phyloP scores from a whole-genome alignment of 139 green algal genomes.

The Picochlorum sp. region DNA sequence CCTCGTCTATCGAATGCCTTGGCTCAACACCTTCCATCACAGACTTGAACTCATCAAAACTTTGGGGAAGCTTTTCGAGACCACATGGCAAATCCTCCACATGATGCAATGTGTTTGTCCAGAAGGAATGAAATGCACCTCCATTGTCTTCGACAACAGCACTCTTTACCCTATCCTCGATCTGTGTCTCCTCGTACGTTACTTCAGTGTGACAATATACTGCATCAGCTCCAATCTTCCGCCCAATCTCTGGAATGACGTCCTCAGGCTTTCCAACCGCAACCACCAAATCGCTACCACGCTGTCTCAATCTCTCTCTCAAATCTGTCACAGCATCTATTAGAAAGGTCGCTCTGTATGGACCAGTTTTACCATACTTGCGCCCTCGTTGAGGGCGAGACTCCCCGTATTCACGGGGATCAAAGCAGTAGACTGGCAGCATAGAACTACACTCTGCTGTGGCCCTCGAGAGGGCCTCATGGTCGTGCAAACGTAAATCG shows the following conservation, averaged over 20 bases:
- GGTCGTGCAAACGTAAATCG: conserved; percentile 51
- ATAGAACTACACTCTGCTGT: conserved; percentile 26
- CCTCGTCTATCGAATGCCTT: conserved; percentile 16
- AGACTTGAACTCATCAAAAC: conserved; percentile 41
- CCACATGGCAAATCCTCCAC: conserved; percentile 64
- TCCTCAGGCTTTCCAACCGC: conserved; percentile 51
- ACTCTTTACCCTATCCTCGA: conserved; percentile 41
- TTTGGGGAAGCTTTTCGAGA: conserved; percentile 42
- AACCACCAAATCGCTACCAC: conserved; percentile 47
- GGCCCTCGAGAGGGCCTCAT: conserved; percentile 40
- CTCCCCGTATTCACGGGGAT: conserved; percentile 45
- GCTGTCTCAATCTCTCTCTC: conserved; percentile 23
- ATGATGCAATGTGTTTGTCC: conserved; percentile 60
- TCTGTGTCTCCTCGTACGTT: conserved; percentile 50
- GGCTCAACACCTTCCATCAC: conserved; percentile 20
- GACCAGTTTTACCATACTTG: conserved; percentile 36
- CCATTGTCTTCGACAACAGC: conserved; percentile 38
- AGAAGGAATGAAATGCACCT: conserved; percentile 33
- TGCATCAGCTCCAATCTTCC: conserved; percentile 4
- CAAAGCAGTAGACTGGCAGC: conserved; percentile 52
- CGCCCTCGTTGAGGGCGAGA: conserved; percentile 19
- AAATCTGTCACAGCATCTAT: conserved; percentile 50
- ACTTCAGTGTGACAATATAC: conserved; percentile 68
- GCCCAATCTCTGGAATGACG: conserved; percentile 18
- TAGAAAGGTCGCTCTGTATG: conserved; percentile 36